Evolutionary conservation across 495 filamentous ascomycete species (phyloP).

Genomic region (Neurospora terricola): DNA sequence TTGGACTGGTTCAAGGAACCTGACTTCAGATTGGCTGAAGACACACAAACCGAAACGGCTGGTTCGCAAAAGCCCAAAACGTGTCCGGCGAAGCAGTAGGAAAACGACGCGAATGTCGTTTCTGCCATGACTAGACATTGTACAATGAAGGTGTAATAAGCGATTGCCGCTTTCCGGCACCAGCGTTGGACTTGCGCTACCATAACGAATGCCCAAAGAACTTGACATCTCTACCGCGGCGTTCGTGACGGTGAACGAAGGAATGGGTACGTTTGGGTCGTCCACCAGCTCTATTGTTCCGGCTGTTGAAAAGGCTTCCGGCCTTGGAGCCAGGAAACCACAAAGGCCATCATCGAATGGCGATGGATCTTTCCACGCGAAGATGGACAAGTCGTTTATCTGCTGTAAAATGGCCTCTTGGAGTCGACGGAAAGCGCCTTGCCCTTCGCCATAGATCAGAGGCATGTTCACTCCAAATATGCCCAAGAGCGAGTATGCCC

Average conservation of each 20-base stretch:
- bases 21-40: background rate
- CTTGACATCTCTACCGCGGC: background rate
- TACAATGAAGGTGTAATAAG: background rate
- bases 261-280: background rate
- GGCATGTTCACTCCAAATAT: constrained; percentile 21
- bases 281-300: background rate
- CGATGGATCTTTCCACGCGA: constrained; percentile 18
- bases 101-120: background rate
- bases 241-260: background rate
- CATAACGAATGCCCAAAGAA: background rate
- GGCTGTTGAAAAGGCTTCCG: background rate
- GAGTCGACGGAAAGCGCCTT: constrained; percentile 12
- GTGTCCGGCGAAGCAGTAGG: background rate
- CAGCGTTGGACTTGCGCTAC: background rate
- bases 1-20: background rate
- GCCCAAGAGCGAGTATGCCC: constrained; percentile 16
- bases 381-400: constrained; percentile 20
- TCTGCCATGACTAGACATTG: background rate
- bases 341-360: background rate
- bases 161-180: background rate
- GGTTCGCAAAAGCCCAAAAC: background rate
- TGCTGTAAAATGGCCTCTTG: constrained; percentile 18
- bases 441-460: constrained; percentile 18
- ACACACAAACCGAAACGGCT: background rate
- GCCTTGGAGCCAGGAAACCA: background rate